Evolutionary conservation across 192 early-diverging fungal genomes (phyloP), one percentile per base, ranked within the genome.

Genomic region (Phlyctochytrium planicorne): DNA sequence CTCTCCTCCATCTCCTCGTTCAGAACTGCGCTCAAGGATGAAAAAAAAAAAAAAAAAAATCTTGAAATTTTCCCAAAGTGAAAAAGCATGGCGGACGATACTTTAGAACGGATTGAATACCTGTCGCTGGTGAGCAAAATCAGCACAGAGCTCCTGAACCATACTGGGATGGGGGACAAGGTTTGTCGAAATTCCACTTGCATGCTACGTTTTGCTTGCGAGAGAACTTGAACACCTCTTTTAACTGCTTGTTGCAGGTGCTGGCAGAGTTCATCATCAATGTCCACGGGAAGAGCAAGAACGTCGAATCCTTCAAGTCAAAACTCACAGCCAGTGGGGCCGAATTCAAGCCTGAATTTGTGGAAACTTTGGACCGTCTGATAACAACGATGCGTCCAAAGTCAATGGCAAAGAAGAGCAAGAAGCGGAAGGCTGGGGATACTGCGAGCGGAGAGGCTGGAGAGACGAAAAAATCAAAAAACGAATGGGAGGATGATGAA

Each of bases 191-290:
- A 47, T 47, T n/a, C n/a, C n/a, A n/a, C n/a, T n/a, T n/a, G n/a
- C n/a, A n/a, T n/a, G n/a, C n/a, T n/a, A n/a, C 40, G 40, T 47
- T 20, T 6, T 47, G 40, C 40, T 47, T 25, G n/a, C n/a, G n/a
- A n/a, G n/a, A n/a, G n/a, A n/a, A n/a, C n/a, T n/a, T n/a, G n/a
- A n/a, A n/a, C n/a, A n/a, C n/a, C n/a, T n/a, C n/a, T n/a, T 25
- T 27, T 57, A 4, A 57, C 55, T 57, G 20, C 12, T 29, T 29
- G 25, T n/a, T n/a, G 10, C 10, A 57, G 55, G 87, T 87, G 29
- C 70, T 91, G 55, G 94, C 97, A 62, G 97, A 99, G 69, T 99
- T 91, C 68, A 84, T 99, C 50, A 88, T 99, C 37, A 82, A 90
- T 66, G 68, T 97, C 30, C 94, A 99, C 69, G 83, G 84, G 31